Evolutionary conservation across 2,329 filamentous ascomycete genomes (phyloP).

Genomic region (Didymella segeticola): DNA sequence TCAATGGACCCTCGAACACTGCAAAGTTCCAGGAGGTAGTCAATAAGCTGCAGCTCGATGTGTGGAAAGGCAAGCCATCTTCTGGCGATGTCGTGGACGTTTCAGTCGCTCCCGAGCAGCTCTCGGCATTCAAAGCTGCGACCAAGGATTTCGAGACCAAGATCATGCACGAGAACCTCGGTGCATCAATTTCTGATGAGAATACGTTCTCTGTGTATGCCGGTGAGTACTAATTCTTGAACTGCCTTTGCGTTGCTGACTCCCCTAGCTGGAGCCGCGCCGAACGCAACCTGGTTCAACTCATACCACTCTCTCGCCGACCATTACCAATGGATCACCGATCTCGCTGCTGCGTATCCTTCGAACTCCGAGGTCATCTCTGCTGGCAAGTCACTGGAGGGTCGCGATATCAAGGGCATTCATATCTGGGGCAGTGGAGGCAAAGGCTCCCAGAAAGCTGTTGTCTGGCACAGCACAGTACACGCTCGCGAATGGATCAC

Average conservation of each 20-base stretch:
- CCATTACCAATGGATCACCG: slow-evolving; percentile 43
- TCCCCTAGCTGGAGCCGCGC: slow-evolving; percentile 34
- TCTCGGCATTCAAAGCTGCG: slow-evolving; percentile 37
- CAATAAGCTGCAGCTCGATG: slow-evolving; percentile 39
- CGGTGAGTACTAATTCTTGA: slow-evolving; percentile 23
- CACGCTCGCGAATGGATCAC: slow-evolving; percentile 50
- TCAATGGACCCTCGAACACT: slow-evolving; percentile 39
- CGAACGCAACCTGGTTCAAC: slow-evolving; percentile 46
- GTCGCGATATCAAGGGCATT: slow-evolving; percentile 48
- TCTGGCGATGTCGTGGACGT: slow-evolving; percentile 46
- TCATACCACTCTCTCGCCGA: slow-evolving; percentile 47
- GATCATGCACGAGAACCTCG: slow-evolving; percentile 49
- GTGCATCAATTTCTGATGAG: slow-evolving; percentile 44
- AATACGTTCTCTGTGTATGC: slow-evolving; percentile 39
- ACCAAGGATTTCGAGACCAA: slow-evolving; percentile 36
- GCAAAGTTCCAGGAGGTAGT: slow-evolving; percentile 39
- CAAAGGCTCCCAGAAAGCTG: slow-evolving; percentile 45
- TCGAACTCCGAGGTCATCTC: slow-evolving; percentile 44
- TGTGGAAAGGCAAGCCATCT: slow-evolving; percentile 45
- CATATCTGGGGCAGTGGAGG: slow-evolving; percentile 49
- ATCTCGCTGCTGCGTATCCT: slow-evolving; percentile 45
- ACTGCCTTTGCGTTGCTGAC: background rate
- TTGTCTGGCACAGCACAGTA: slow-evolving; percentile 49
- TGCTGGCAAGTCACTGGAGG: slow-evolving; percentile 45
- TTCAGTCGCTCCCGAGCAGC: slow-evolving; percentile 42